Evolutionary conservation across 805 yeast genomes (phyloP).

Genomic region (Starmerella sirachaensis): DNA sequence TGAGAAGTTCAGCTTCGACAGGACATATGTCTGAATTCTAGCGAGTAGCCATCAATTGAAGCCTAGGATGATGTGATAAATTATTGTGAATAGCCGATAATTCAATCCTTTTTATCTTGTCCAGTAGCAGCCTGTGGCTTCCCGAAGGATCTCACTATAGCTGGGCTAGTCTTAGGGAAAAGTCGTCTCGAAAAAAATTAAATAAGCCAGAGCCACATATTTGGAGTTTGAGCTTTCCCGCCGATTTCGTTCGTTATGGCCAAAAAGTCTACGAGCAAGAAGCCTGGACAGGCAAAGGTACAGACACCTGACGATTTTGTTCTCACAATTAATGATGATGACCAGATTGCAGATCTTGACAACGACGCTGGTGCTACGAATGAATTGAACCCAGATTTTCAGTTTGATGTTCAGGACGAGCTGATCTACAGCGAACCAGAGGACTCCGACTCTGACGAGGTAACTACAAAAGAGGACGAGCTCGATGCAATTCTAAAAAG

Average conservation of each 20-base stretch:
- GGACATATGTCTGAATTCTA: no score
- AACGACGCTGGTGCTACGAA: conserved; percentile 35
- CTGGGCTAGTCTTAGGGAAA: no score
- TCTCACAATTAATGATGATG: conserved; percentile 22
- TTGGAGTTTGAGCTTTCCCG: not conserved
- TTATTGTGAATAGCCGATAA: no score
- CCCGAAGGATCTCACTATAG: not conserved
- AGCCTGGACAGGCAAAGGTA: not conserved
- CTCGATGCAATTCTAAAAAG: conserved; percentile 75
- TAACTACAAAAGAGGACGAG: conserved; percentile 62
- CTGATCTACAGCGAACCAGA: conserved; percentile 21
- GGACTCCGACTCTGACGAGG: conserved; percentile 47
- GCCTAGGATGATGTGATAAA: no score
- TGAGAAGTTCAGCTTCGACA: no score
- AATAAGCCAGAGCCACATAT: conserved; percentile 1
- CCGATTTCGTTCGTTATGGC: not conserved
- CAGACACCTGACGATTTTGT: conserved; percentile 16
- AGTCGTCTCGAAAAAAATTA: conserved; percentile 4
- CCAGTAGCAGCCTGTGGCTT: no score
- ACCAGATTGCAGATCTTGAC: conserved; percentile 21
- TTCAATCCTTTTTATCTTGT: no score
- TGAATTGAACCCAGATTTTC: conserved; percentile 56
- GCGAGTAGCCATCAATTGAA: no score
- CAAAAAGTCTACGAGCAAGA: conserved; percentile 1
- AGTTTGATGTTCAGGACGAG: conserved; percentile 50